Percentiles rank a stretch among this genome's conserved stretches.
phyloP scores from a whole-genome alignment of 352 stramenopile species.

The Phytopythium ostracodes region DNA sequence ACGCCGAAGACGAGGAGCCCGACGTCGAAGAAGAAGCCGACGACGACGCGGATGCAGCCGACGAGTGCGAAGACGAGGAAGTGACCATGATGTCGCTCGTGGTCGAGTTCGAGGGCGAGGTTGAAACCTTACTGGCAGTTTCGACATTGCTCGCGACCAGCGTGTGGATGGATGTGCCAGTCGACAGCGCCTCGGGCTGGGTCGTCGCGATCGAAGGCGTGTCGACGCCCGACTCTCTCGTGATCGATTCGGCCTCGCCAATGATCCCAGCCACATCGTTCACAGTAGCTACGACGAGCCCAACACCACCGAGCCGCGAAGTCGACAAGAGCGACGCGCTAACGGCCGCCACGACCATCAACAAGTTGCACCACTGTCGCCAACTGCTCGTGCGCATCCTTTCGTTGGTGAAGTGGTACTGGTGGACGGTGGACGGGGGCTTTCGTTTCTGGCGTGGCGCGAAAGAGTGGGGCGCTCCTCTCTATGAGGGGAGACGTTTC shows the following conservation, averaged over 20 bases:
- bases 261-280: not conserved
- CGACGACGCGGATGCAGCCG: not conserved
- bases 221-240: too few relatives aligned
- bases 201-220: not conserved
- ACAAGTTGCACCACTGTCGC: not conserved
- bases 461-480: not conserved
- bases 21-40: not conserved
- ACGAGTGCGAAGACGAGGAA: not conserved
- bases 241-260: not conserved
- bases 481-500: not conserved
- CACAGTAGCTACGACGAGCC: not conserved
- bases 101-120: not conserved
- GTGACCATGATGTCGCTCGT: not conserved
- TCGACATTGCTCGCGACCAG: not conserved
- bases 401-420: not conserved
- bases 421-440: not conserved
- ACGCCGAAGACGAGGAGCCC: not conserved
- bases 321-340: not conserved
- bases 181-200: not conserved
- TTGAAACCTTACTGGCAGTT: too few relatives aligned
- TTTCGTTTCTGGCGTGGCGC: not conserved
- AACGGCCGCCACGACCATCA: not conserved
- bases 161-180: not conserved
- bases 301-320: not conserved
- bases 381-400: not conserved